Conservation (phyloP, 352 stramenopile genomes). For the Aphanomyces invadans region DNA sequence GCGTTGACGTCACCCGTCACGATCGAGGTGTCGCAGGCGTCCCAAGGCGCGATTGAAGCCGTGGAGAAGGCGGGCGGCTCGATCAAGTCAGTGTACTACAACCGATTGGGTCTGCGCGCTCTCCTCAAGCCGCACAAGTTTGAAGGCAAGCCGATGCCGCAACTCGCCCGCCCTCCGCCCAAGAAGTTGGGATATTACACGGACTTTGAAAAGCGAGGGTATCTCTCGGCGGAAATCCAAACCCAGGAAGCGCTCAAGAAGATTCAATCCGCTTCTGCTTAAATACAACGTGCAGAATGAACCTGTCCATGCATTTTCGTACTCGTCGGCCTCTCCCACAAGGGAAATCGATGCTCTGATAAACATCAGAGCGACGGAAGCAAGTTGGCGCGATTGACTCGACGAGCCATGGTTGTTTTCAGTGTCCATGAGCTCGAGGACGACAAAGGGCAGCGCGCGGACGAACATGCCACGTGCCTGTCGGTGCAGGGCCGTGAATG, state of each 20-base stretch:
- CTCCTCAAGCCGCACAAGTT: slow-evolving; percentile 96
- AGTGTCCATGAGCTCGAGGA: too few relatives aligned
- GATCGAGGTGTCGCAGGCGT: slow-evolving; percentile 94
- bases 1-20: slow-evolving; percentile 85
- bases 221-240: slow-evolving; percentile 95
- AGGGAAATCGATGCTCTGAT: too few relatives aligned
- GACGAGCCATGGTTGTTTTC: too few relatives aligned
- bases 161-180: slow-evolving; percentile 88
- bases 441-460: too few relatives aligned
- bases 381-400: too few relatives aligned
- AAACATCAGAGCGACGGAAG: too few relatives aligned
- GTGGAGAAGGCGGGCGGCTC: slow-evolving; percentile 91
- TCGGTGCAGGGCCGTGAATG: too few relatives aligned
- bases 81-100: slow-evolving; percentile 97
- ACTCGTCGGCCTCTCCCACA: too few relatives aligned
- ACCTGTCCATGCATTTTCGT: too few relatives aligned
- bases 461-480: too few relatives aligned
- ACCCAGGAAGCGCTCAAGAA: slow-evolving; percentile 70
- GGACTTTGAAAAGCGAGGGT: slow-evolving; percentile 93
- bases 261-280: slow-evolving; percentile 5
- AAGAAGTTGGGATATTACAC: slow-evolving; percentile 98
- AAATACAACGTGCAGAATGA: too few relatives aligned
- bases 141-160: slow-evolving; percentile 71
- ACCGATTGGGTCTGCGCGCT: slow-evolving; percentile 90
- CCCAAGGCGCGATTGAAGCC: slow-evolving; percentile 88